phyloP scores from a whole-genome alignment of 352 stramenopile genomes.

The Phytophthora aleatoria region DNA sequence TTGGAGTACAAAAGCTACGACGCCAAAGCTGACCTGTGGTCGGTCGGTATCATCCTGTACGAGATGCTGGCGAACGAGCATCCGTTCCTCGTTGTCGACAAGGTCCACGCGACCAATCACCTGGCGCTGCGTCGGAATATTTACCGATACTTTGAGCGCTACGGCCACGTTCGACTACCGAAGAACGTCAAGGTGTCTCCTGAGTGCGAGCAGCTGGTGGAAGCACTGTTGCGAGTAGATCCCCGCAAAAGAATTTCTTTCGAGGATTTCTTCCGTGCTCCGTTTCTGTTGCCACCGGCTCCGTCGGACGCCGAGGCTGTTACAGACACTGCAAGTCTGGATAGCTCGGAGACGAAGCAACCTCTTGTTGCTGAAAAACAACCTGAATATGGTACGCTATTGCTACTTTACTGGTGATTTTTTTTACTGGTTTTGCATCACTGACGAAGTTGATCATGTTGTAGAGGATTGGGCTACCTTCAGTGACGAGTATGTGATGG shows the following conservation, averaged over 20 bases:
- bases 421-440: background rate
- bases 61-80: constrained; percentile 87
- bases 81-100: constrained; percentile 78
- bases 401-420: background rate
- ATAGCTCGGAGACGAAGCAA: constrained; percentile 63
- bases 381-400: constrained; percentile 55
- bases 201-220: constrained; percentile 68
- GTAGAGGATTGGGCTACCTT: constrained; percentile 71
- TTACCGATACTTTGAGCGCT: constrained; percentile 73
- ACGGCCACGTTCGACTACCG: constrained; percentile 56
- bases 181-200: constrained; percentile 57
- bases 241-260: constrained; percentile 75
- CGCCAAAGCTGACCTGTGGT: constrained; percentile 83
- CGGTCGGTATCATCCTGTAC: constrained; percentile 82
- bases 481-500: constrained; percentile 85
- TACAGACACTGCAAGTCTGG: constrained; percentile 32
- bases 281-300: constrained; percentile 64
- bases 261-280: constrained; percentile 75
- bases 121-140: constrained; percentile 78
- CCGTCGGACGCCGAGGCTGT: constrained; percentile 35
- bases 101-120: constrained; percentile 79
- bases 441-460: constrained; percentile 7
- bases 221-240: constrained; percentile 63
- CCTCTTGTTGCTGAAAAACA: constrained; percentile 72
- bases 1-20: constrained; percentile 89